A percentile compares a stretch with the other conserved stretches of the same genome.
These are phyloP conservation scores for Turritis glabra DNA, from an alignment of 345 rosid genomes.

Conservation along the genomic window DNA sequence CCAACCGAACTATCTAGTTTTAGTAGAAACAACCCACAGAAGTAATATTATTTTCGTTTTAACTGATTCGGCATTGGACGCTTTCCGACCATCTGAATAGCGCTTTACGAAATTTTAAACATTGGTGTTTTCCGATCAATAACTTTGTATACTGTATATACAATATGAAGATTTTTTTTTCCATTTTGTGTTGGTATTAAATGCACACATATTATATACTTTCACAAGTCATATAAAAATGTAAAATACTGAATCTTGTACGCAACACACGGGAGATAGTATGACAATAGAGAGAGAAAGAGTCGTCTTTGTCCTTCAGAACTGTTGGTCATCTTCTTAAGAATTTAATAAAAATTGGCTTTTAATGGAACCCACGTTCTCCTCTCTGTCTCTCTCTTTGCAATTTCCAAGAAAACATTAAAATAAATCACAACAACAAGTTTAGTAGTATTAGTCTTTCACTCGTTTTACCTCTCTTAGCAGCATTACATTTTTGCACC, in stretches of 20 bases:
- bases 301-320: background rate
- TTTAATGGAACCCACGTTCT: constrained; percentile 20
- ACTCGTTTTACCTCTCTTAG: constrained; percentile 24
- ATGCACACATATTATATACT: background rate
- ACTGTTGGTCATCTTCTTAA: background rate
- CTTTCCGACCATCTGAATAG: too few species aligned
- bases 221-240: background rate
- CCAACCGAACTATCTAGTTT: too few species aligned
- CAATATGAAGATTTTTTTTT: background rate
- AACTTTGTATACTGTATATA: too few species aligned
- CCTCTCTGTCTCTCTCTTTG: constrained; percentile 5
- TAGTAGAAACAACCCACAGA: too few species aligned
- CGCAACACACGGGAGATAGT: background rate
- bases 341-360: background rate
- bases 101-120: too few species aligned
- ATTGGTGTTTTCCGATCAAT: too few species aligned
- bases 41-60: too few species aligned
- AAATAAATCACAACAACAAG: background rate
- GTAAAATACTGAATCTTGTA: background rate
- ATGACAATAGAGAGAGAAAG: background rate
- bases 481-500: constrained; percentile 22
- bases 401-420: constrained; percentile 30
- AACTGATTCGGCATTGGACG: too few species aligned
- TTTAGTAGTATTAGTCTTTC: constrained; percentile 15
- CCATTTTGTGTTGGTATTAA: background rate